Base-by-base conservation (phyloP, 164 flowering plant species). In the Cinnamomum micranthum region DNA sequence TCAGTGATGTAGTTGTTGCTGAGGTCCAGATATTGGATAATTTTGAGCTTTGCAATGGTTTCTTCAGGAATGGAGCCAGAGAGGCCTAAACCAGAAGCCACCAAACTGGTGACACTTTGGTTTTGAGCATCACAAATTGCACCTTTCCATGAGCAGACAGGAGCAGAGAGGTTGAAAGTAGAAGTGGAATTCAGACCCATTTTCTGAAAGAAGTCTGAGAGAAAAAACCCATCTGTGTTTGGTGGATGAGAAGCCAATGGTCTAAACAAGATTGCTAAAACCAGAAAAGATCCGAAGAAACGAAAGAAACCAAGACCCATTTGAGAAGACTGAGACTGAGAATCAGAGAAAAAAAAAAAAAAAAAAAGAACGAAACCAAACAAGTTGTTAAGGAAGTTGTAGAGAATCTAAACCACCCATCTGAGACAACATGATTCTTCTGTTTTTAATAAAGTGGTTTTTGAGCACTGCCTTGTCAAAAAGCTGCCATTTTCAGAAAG, bases 31-130 rank as follows among this genome's bases (percentile, higher is more conserved):
- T 74, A 59, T 71, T 86, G 83, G 67, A 93, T 89, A 79, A 84
- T 86, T 76, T 64, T 76, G 51, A 93, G 90, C 78, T 91, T 93
- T 11, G 93, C 96, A 80, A 93, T 85, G 80, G 96, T 88, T 78
- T 75, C 86, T 17, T 93, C 98, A 67, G 98, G 98, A 75, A 93
- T 86, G 1, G 79, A 25, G 75, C 98, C 98, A 79, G 91, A 86
- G 24, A 93, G 87, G 68, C 90, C 91, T 63, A 86, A 71, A 47
- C 87, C 84, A 77, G 96, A 84, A 76, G 77, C 84, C 12, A 72
- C 79, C 3, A 93, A 78, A 69, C 77, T 81, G 68, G 80, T 69
- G 27, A 90, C 90, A 85, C 80, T 50, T 68, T 76, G 87, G 7
- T 75, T 71, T 31, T 79, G 68, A 69, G 82, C 71, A 78, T 89